phyloP scores from a whole-genome alignment of 306 rosid species.

The Trifolium repens region DNA sequence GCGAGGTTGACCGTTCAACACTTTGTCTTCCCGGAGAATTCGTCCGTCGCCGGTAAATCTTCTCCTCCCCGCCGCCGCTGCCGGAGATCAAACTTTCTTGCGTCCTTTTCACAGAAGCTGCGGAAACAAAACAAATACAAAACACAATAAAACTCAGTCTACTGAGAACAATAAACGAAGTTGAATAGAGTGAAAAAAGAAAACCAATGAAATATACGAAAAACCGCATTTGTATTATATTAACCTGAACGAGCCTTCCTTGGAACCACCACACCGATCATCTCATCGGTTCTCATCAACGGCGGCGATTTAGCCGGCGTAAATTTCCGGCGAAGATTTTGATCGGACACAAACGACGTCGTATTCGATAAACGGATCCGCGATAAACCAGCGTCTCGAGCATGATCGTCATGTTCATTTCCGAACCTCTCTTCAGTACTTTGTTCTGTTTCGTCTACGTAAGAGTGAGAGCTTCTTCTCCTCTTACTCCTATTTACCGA shows the following conservation, averaged over 20 bases:
- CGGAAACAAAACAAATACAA: constrained; percentile 12
- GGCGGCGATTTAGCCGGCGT: constrained; percentile 43
- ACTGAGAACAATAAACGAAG: not conserved
- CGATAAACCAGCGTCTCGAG: constrained; percentile 45
- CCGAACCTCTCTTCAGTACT: constrained; percentile 54
- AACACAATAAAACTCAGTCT: not conserved
- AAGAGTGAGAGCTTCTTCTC: constrained; percentile 51
- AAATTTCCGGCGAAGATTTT: constrained; percentile 48
- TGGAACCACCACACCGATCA: constrained; percentile 68
- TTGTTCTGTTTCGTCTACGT: constrained; percentile 48
- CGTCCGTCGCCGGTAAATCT: constrained; percentile 34
- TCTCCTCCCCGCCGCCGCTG: constrained; percentile 50
- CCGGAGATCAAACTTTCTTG: constrained; percentile 52
- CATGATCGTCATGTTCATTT: constrained; percentile 48
- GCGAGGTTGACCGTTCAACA: constrained; percentile 47
- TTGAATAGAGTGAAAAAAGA: not conserved
- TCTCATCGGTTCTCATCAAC: constrained; percentile 48
- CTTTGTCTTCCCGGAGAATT: constrained; percentile 41
- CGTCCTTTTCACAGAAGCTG: constrained; percentile 66
- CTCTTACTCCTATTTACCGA: constrained; percentile 37
- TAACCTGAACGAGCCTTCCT: constrained; percentile 88
- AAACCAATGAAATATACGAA: not conserved
- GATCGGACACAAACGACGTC: constrained; percentile 40
- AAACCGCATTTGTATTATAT: not conserved
- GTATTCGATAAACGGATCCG: constrained; percentile 44